Base-by-base conservation (phyloP, 352 stramenopile species). In the Phytophthora meadii region DNA sequence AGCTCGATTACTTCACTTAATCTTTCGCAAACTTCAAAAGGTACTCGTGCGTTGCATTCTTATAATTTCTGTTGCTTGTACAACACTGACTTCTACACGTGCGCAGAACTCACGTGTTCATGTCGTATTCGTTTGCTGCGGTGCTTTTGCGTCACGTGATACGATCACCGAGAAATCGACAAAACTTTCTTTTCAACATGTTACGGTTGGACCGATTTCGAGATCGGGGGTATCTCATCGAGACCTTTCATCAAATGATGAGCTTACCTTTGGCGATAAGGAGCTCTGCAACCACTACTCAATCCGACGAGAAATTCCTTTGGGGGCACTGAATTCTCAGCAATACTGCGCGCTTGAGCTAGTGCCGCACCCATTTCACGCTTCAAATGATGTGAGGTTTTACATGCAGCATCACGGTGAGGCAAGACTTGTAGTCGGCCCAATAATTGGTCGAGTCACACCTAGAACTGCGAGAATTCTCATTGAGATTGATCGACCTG, bases 361-460 rank as follows among this genome's bases (percentile, higher is more conserved):
- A 27, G 72, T 88, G 8, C 67, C 85, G 5, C 85, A 93, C 22
- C 39, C 63, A 8, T 45, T 53, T 11, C 76, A 75, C 0, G 59
- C 81, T 28, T 65, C 66, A 11, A 78, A 60, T 49, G 49, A 51
- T 3, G 48, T 77, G 9, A 68, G 69, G 22, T 77, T 88, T 24
- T 82, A 87, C 46, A 41, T 72, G 1, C 59, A 79, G 36, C 54
- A 72, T 25, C 62, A 72, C 12, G 59, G 70, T 1, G 67, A 81
- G 10, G 76, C 85, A 6, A 72, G 62, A 1, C 41, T 93, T 1
- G 28, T 91, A 24, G 25, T 92, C 7, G 85, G 85, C 3, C 85
- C 85, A 9, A 63, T 93, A n/a, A 57, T 93, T 25, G 83, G 85
- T 24, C 71, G 76, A 14, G 72, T 92, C 12, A 87, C 80, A n/a